Base-by-base conservation (phyloP, 2,329 filamentous ascomycete genomes). In the Amphichorda felina region DNA sequence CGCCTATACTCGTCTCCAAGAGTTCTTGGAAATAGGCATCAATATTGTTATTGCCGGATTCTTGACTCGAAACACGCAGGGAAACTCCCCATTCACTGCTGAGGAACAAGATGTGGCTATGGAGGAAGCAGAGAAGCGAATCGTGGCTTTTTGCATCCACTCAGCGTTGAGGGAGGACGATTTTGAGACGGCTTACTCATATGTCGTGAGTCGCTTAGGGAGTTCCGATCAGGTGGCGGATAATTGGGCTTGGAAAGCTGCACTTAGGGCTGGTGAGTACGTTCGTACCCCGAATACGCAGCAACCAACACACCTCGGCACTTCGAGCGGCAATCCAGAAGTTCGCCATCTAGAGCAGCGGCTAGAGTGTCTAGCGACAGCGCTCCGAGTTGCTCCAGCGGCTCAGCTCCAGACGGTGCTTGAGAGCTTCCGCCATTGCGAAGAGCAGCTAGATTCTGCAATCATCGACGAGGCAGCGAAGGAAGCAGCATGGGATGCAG, bases 141-240 rank as follows among this genome's bases (percentile, higher is more conserved):
- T 91, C 34, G 79, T 77, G 5, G 79, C 81, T 39, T 85, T 89
- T 80, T 86, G 83, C 43, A 76, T 89, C 28, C 78, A 86, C 50
- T 77, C 81, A 11, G 82, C 84, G 10, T 65, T 91, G 1, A 66
- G 68, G 8, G 82, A 88, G 50, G 78, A 87, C 42, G 85, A 77
- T 50, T 91, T 91, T 41, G 85, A 93, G 51, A 91, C 84, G 0
- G 84, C 84, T 9, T 91, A 89, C 53, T 88, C 82, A 0, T 89
- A 84, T 49, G 79, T 88, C 2, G 72, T 85, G 32, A 86, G 77
- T 49, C 73, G 80, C 16, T 64, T 91, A 0, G 64, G 67, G 7
- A 40, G 48, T 8, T 40, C 48, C 7, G 37, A 40, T 4, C 34
- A 47, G 17, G 37, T 38, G 14, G 48, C 57, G 11, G 80, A 86